These are phyloP conservation scores for Eucalyptus pauciflora DNA, from an alignment of 345 rosid species.

Conservation along the genomic window DNA sequence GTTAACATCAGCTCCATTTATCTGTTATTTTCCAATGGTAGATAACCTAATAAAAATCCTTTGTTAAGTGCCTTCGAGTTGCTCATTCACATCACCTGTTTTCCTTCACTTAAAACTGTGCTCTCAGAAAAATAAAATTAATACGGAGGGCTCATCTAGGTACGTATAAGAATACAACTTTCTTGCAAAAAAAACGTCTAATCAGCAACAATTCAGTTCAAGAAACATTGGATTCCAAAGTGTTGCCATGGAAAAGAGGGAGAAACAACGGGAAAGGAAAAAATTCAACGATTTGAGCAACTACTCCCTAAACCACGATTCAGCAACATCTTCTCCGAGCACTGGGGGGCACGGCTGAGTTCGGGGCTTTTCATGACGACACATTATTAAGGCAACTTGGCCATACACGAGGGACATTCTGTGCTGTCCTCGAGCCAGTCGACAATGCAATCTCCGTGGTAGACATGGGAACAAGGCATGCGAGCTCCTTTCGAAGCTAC, in stretches of 20 bases:
- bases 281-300: background rate
- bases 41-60: background rate
- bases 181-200: background rate
- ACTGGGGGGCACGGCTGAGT: background rate
- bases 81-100: background rate
- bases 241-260: background rate
- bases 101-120: background rate
- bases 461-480: constrained; percentile 17
- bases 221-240: background rate
- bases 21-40: background rate
- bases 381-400: background rate
- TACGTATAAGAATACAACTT: background rate
- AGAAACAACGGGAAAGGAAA: background rate
- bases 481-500: constrained; percentile 1
- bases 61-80: background rate
- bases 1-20: background rate
- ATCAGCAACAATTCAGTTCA: background rate
- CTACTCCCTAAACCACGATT: background rate
- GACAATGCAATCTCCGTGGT: constrained; percentile 12
- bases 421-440: constrained; percentile 12
- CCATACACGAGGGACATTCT: constrained; percentile 12
- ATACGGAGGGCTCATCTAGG: background rate
- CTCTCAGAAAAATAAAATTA: background rate
- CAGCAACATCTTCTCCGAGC: background rate
- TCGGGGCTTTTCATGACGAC: background rate